These are phyloP conservation scores for Micractinium conductrix DNA, from an alignment of 139 green algal genomes.

Conservation along the genomic window DNA sequence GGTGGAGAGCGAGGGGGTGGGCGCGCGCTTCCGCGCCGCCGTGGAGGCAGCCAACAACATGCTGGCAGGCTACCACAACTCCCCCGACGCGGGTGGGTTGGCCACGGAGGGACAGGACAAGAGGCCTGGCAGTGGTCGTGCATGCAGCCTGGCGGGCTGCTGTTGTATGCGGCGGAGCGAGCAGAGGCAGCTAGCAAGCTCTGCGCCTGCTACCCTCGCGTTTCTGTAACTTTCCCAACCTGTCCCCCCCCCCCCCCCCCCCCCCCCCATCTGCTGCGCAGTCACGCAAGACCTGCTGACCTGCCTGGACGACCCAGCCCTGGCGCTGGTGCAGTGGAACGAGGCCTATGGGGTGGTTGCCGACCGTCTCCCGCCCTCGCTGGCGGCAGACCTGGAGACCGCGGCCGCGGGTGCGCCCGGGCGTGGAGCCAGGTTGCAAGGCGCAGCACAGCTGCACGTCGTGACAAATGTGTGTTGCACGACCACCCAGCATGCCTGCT, in stretches of 20 bases:
- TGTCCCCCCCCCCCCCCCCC: too few relatives aligned
- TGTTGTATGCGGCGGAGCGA: neutral
- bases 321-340: conserved; percentile 88
- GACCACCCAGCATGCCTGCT: too few relatives aligned
- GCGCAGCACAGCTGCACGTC: conserved; percentile 16
- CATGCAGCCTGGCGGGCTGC: neutral
- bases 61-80: conserved; percentile 75
- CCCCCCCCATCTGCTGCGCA: neutral
- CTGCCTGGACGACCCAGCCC: conserved; percentile 76
- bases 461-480: too few relatives aligned
- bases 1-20: conserved; percentile 56
- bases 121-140: neutral
- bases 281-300: conserved; percentile 75
- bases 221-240: conserved; percentile 66
- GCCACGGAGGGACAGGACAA: too few relatives aligned
- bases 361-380: conserved; percentile 63
- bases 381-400: conserved; percentile 54
- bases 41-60: conserved; percentile 65
- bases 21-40: conserved; percentile 63
- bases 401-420: neutral
- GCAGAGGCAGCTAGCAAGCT: too few relatives aligned
- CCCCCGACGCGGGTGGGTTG: conserved; percentile 43
- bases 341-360: conserved; percentile 75
- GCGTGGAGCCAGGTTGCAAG: neutral
- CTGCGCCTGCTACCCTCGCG: too few relatives aligned